Evolutionary conservation across 768 basidiomycete genomes (phyloP), one percentile per base, ranked within the genome.

Genomic region (Termitomyces sp.): DNA sequence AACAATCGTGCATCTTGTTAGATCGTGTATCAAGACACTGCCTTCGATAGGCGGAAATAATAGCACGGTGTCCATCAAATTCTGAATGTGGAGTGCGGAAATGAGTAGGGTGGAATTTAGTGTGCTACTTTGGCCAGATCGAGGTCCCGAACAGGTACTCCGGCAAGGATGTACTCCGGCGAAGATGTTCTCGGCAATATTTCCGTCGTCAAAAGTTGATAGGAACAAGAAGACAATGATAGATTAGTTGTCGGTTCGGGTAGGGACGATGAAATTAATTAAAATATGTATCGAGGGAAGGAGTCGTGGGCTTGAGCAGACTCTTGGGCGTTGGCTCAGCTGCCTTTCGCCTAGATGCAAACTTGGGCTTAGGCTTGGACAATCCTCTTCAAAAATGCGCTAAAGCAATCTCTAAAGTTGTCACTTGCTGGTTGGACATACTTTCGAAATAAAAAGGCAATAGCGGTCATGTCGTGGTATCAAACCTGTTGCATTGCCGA

Each of bases 1-100:
- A 12, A 83, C 81, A n/a, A 95, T 67, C 4, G 85, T 71, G 61
- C 88, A 92, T 18, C 77, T 68, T 20, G 71, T 69, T 31, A 93
- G 62, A 59, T 86, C 79, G 61, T 90, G 82, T 1, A 94, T 68
- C 53, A 95, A 72, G 9, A 87, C 81, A 63, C 92, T 94, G 1
- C 92, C 90, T 7, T 79, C 65, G 22, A 92, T 74, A 12, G 65
- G 63, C 0, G 90, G 89, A 7, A 92, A 73, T 16, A 94, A 67
- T 22, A 96, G 67, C 3, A 94, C 67, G 12, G 82, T 83, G 56
- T 84, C 75, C 3, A 69, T 74, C 22, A 94, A 61, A 47, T 82
- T 77, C n/a, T 78, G 79, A 20, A 84, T 76, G 64, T 93, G 89
- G 10, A 92, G 63, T 0, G 88, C 83, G 0, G 85, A 82, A 27